A percentile compares a stretch with the other conserved stretches of the same genome.
These are phyloP conservation scores for Talaromyces funiculosus DNA, from an alignment of 2,329 filamentous ascomycete species.

Conservation along the genomic window DNA sequence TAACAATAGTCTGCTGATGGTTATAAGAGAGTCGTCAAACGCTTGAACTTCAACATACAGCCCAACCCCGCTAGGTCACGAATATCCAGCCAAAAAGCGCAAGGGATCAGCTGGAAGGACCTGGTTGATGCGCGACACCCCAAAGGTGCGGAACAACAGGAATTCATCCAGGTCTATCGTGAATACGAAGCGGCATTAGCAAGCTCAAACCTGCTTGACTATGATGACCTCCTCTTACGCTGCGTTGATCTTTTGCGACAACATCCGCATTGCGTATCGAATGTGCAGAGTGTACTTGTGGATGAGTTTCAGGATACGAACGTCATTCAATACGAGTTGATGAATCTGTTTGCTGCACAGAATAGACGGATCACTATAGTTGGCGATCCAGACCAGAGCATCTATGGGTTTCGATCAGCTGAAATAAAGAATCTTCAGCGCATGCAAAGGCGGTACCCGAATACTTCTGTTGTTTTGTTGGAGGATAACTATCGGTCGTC, in stretches of 20 bases:
- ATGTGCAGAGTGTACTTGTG: slow-evolving; percentile 85
- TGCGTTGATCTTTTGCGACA: slow-evolving; percentile 72
- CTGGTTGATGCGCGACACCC: slow-evolving; percentile 35
- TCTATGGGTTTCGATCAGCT: slow-evolving; percentile 91
- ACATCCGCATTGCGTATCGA: slow-evolving; percentile 75
- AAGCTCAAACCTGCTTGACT: slow-evolving; percentile 79
- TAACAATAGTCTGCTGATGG: background rate
- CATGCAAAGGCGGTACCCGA: slow-evolving; percentile 69
- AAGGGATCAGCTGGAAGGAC: slow-evolving; percentile 46
- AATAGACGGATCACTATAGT: slow-evolving; percentile 82
- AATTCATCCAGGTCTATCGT: slow-evolving; percentile 61
- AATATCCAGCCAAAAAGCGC: slow-evolving; percentile 62
- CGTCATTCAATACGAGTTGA: slow-evolving; percentile 87
- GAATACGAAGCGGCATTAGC: slow-evolving; percentile 74
- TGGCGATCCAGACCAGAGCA: slow-evolving; percentile 94
- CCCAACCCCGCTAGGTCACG: slow-evolving; percentile 64
- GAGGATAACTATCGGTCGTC: slow-evolving; percentile 95
- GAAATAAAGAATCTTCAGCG: slow-evolving; percentile 82
- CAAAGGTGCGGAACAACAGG: slow-evolving; percentile 48
- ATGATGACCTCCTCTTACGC: slow-evolving; percentile 82
- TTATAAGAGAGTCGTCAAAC: slow-evolving; percentile 65
- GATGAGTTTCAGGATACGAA: slow-evolving; percentile 99
- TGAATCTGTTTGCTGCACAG: slow-evolving; percentile 74
- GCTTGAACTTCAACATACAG: slow-evolving; percentile 63
- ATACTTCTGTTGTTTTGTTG: slow-evolving; percentile 74